Percentiles rank a stretch among this genome's conserved stretches.
These are phyloP conservation scores for Metschnikowia orientalis DNA, from an alignment of 805 yeast species.

Conservation along the genomic window DNA sequence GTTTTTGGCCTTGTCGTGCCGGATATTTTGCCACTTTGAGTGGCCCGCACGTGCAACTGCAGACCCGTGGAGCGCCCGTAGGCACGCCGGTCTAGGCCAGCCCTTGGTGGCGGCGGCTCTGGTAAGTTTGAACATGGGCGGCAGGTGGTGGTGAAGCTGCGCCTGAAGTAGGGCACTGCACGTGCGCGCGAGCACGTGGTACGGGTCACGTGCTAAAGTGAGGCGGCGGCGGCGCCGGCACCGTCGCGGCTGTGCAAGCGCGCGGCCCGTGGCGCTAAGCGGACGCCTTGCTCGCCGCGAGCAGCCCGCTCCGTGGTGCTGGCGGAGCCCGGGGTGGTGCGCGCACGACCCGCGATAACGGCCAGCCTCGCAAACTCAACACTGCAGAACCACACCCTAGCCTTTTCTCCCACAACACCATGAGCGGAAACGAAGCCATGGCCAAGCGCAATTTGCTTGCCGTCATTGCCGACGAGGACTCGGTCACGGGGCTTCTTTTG, in stretches of 20 bases:
- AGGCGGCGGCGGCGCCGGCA: too few relatives aligned
- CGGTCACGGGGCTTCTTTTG: conserved; percentile 89
- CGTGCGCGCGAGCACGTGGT: background rate
- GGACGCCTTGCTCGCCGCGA: background rate
- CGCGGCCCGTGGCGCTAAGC: too few relatives aligned
- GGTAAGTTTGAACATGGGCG: conserved; percentile 2
- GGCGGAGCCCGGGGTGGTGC: conserved; percentile 1
- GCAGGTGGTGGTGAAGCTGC: too few relatives aligned
- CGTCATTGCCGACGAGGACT: conserved; percentile 96
- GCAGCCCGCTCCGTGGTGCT: background rate
- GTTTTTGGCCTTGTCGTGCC: conserved; percentile 89
- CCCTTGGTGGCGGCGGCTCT: background rate
- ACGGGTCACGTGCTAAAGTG: conserved; percentile 3
- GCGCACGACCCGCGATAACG: conserved; percentile 5
- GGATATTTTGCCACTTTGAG: conserved; percentile 92
- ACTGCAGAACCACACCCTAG: background rate
- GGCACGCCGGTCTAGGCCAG: background rate
- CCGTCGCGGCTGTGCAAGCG: too few relatives aligned
- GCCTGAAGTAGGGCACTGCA: background rate
- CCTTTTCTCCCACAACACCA: conserved; percentile 10
- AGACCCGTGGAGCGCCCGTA: conserved; percentile 15
- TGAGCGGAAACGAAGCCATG: conserved; percentile 38
- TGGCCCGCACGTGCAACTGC: conserved; percentile 60
- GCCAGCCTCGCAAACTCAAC: conserved; percentile 1
- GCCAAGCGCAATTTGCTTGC: conserved; percentile 80